A percentile compares a stretch with the other conserved stretches of the same genome.
phyloP scores from a whole-genome alignment of 148 eudicot species.

The Camellia sinensis region DNA sequence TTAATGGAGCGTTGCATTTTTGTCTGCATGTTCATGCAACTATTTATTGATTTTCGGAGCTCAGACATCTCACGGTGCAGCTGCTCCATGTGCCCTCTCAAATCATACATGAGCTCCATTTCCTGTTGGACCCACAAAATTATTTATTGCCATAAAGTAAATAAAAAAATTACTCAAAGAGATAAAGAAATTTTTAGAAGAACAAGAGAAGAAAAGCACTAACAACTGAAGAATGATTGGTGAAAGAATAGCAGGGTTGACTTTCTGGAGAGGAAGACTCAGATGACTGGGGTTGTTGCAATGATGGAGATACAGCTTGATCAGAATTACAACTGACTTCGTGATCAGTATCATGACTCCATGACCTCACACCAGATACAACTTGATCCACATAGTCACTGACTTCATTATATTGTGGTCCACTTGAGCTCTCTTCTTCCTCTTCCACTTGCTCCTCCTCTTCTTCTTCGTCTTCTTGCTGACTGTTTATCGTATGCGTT shows the following conservation, averaged over 20 bases:
- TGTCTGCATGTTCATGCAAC: slow-evolving; percentile 62
- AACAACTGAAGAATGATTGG: slow-evolving; percentile 11
- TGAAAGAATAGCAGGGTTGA: slow-evolving; percentile 1
- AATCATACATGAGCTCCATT: slow-evolving; percentile 62
- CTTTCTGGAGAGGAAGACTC: slow-evolving; percentile 23
- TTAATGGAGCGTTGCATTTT: slow-evolving; percentile 38
- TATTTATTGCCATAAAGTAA: background rate
- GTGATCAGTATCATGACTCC: slow-evolving; percentile 36
- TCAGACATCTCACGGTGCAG: slow-evolving; percentile 64
- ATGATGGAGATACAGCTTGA: slow-evolving; percentile 31
- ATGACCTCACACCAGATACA: slow-evolving; percentile 18
- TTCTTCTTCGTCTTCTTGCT: slow-evolving; percentile 11
- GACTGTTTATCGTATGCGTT: background rate
- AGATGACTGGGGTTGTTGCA: slow-evolving; percentile 24
- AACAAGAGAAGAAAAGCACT: background rate
- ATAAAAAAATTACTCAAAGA: background rate
- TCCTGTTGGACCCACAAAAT: slow-evolving; percentile 40
- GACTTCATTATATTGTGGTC: slow-evolving; percentile 25
- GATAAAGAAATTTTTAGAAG: background rate
- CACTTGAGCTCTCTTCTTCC: slow-evolving; percentile 28
- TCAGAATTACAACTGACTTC: slow-evolving; percentile 37
- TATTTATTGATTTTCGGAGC: slow-evolving; percentile 53
- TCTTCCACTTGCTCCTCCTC: slow-evolving; percentile 17
- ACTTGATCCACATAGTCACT: slow-evolving; percentile 32
- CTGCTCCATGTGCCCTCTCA: slow-evolving; percentile 66